Evolutionary conservation across 345 rosid genomes (phyloP).

Genomic region (Eucalyptus tenuipes): DNA sequence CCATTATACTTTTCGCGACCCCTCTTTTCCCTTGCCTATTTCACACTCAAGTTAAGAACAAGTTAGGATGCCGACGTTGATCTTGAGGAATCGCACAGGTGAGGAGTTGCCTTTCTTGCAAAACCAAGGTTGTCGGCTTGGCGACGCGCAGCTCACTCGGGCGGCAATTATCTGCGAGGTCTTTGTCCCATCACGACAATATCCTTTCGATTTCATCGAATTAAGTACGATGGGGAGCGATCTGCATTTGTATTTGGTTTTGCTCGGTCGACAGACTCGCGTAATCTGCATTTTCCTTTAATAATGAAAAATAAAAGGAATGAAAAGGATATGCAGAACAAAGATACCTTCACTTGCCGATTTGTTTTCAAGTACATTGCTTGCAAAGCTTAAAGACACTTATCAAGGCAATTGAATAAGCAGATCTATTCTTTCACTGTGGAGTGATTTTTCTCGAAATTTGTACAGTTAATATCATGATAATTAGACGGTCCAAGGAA

Average conservation of each 20-base stretch:
- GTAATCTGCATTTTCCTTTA: neutral
- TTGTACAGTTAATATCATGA: neutral
- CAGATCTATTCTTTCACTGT: neutral
- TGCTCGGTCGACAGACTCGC: accelerated
- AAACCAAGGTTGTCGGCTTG: neutral
- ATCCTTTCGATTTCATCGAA: neutral
- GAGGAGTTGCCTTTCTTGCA: neutral
- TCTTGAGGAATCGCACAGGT: neutral
- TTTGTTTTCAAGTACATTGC: neutral
- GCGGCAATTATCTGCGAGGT: neutral
- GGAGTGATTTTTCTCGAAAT: neutral
- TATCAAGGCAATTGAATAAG: neutral
- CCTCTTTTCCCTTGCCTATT: neutral
- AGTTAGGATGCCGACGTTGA: neutral
- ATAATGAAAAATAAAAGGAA: neutral
- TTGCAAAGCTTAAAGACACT: neutral
- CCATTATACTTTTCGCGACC: neutral
- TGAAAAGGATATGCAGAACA: neutral
- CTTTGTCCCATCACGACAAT: neutral
- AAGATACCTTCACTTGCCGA: neutral
- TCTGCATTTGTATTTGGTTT: neutral
- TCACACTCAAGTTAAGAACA: neutral
- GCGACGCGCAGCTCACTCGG: neutral
- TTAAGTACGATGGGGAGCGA: neutral
- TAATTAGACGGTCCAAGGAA: neutral